Evolutionary conservation across 2,329 filamentous ascomycete species (phyloP).

Genomic region (Aspergillus sp.): DNA sequence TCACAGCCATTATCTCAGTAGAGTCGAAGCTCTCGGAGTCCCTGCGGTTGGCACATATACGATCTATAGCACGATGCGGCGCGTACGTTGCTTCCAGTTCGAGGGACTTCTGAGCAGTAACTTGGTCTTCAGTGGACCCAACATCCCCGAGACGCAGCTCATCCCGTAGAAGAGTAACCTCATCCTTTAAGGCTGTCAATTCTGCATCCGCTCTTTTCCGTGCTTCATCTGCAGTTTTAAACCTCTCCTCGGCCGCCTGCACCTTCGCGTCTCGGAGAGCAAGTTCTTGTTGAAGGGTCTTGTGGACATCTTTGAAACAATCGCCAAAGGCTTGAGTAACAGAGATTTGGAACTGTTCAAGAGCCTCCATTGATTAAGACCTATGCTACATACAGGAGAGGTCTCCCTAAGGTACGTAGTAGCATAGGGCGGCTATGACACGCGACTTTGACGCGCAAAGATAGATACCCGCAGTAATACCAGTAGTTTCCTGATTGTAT

Average conservation of each 20-base stretch:
- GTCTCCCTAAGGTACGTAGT: not conserved
- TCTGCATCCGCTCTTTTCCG: constrained; percentile 18
- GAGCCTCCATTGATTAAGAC: constrained; percentile 30
- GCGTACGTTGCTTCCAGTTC: constrained; percentile 30
- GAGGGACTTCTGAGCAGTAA: constrained; percentile 15
- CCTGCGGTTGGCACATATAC: constrained; percentile 9
- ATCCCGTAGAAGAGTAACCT: constrained; percentile 24
- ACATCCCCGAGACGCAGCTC: constrained; percentile 23
- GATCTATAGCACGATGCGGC: constrained; percentile 25
- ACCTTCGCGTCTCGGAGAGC: constrained; percentile 23
- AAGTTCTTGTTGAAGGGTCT: constrained; percentile 26
- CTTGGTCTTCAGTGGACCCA: constrained; percentile 16
- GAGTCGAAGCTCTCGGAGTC: constrained; percentile 9
- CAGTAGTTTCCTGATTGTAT: not conserved
- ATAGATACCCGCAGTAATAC: not conserved
- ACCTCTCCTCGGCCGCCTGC: constrained; percentile 25
- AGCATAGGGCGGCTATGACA: not conserved
- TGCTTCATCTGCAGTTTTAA: constrained; percentile 23
- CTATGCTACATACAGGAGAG: not conserved
- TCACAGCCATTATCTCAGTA: constrained; percentile 23
- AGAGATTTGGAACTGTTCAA: constrained; percentile 34
- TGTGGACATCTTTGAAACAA: constrained; percentile 32
- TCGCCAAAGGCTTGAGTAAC: constrained; percentile 30
- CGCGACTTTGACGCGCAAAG: not conserved
- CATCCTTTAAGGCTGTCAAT: constrained; percentile 24